phyloP scores from a whole-genome alignment of 169 alveolate species.

The Cryptosporidium andersoni region DNA sequence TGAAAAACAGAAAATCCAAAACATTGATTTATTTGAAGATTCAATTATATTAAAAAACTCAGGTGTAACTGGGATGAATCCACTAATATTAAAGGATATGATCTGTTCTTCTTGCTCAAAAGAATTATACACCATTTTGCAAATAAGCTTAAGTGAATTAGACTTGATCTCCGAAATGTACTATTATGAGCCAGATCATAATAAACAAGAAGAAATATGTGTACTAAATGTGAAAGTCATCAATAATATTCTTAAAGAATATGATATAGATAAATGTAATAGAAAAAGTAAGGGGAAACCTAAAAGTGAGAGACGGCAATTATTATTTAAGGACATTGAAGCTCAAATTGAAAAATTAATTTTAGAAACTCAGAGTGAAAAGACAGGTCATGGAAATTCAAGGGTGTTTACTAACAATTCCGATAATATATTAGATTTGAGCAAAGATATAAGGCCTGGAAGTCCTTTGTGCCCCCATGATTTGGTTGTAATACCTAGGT shows the following conservation, averaged over 20 bases:
- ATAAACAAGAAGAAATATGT: no score
- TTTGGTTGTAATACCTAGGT: slow-evolving; percentile 19
- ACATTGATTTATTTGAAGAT: no score
- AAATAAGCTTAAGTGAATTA: no score
- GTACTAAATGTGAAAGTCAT: background rate
- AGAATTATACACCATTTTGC: no score
- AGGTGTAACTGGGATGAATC: background rate
- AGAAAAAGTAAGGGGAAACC: background rate
- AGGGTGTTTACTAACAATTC: background rate
- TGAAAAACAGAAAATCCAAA: background rate
- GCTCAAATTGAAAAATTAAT: background rate
- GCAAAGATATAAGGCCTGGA: slow-evolving; percentile 59
- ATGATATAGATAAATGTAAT: background rate
- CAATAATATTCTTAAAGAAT: no score
- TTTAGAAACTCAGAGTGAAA: background rate
- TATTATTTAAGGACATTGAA: no score
- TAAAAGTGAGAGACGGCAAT: no score
- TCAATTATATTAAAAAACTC: no score
- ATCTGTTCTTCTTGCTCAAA: no score
- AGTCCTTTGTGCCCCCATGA: slow-evolving; percentile 63
- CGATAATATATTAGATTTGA: slow-evolving; percentile 45
- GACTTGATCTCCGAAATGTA: no score
- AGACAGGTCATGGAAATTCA: background rate
- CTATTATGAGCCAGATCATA: no score
- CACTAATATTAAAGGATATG: background rate